A percentile compares a stretch with the other conserved stretches of the same genome.
Evolutionary conservation across 2,329 filamentous ascomycete genomes (phyloP).

Genomic region (Sclerotinia sclerotiorum): DNA sequence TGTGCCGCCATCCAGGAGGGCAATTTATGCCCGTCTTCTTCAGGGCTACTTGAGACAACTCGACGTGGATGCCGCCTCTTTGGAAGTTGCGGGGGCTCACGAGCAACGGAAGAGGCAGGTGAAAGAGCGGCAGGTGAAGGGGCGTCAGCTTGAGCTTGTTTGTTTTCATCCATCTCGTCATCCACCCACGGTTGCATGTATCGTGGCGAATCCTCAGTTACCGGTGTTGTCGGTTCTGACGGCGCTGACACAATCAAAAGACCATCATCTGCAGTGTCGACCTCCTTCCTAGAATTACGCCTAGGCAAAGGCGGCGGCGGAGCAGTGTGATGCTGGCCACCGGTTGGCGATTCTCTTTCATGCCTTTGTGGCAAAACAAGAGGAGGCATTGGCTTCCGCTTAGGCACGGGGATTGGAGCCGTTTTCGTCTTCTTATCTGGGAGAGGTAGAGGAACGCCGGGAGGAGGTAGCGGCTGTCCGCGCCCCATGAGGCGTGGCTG

Average conservation of each 20-base stretch:
- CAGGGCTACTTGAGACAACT: constrained; percentile 36
- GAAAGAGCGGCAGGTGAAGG: neutral
- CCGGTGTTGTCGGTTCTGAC: constrained; percentile 57
- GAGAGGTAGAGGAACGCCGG: constrained; percentile 73
- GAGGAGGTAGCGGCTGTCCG: constrained; percentile 78
- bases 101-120: neutral
- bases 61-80: constrained; percentile 33
- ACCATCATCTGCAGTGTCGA: constrained; percentile 46
- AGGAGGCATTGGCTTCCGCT: constrained; percentile 61
- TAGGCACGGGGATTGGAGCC: constrained; percentile 57
- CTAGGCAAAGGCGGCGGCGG: constrained; percentile 51
- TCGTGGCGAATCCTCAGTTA: constrained; percentile 41
- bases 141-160: neutral
- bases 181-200: constrained; percentile 43
- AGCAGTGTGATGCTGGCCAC: constrained; percentile 39
- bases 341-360: constrained; percentile 34
- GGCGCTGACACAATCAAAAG: constrained; percentile 67
- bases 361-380: constrained; percentile 32
- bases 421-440: constrained; percentile 62
- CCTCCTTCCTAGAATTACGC: constrained; percentile 25
- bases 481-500: constrained; percentile 71
- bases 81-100: constrained; percentile 30
- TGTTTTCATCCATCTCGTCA: constrained; percentile 36
- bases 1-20: constrained; percentile 41
- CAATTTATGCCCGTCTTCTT: constrained; percentile 39